A percentile compares a stretch with the other conserved stretches of the same genome.
phyloP scores from a whole-genome alignment of 352 stramenopile genomes.

The Elongisporangium undulatum region DNA sequence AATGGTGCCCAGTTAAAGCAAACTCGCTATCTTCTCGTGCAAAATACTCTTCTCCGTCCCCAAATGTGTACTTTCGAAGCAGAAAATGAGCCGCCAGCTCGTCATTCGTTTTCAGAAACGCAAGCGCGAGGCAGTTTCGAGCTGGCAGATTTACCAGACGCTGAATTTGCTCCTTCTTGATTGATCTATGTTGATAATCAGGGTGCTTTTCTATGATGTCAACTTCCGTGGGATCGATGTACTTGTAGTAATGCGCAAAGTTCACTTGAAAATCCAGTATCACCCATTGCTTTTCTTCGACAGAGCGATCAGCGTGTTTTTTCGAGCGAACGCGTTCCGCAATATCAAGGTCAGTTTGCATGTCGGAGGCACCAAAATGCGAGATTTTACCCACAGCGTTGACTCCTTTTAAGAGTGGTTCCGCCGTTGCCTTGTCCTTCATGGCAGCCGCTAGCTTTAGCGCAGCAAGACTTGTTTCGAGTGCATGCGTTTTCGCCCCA shows the following conservation, averaged over 20 bases:
- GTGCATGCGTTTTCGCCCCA: slow-evolving; percentile 22
- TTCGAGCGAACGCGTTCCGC: slow-evolving; percentile 45
- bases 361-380: background rate
- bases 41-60: slow-evolving; percentile 62
- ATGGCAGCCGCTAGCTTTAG: slow-evolving; percentile 21
- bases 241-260: slow-evolving; percentile 70
- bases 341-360: slow-evolving; percentile 4
- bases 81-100: slow-evolving; percentile 57
- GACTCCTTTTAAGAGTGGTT: background rate
- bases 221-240: slow-evolving; percentile 35
- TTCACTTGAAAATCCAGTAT: slow-evolving; percentile 55
- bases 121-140: slow-evolving; percentile 61
- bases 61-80: slow-evolving; percentile 67
- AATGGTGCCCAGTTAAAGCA: slow-evolving; percentile 5
- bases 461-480: slow-evolving; percentile 27
- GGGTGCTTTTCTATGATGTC: slow-evolving; percentile 53
- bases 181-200: slow-evolving; percentile 41
- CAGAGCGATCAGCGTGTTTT: slow-evolving; percentile 31
- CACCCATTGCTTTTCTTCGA: slow-evolving; percentile 69
- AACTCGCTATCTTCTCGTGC: slow-evolving; percentile 39
- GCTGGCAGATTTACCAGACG: slow-evolving; percentile 48
- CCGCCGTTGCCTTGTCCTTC: background rate
- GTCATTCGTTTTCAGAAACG: slow-evolving; percentile 56
- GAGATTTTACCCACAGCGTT: background rate
- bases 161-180: slow-evolving; percentile 44